These are phyloP conservation scores for Xenoacremonium recifei DNA, from an alignment of 2,329 filamentous ascomycete genomes.

Conservation along the genomic window DNA sequence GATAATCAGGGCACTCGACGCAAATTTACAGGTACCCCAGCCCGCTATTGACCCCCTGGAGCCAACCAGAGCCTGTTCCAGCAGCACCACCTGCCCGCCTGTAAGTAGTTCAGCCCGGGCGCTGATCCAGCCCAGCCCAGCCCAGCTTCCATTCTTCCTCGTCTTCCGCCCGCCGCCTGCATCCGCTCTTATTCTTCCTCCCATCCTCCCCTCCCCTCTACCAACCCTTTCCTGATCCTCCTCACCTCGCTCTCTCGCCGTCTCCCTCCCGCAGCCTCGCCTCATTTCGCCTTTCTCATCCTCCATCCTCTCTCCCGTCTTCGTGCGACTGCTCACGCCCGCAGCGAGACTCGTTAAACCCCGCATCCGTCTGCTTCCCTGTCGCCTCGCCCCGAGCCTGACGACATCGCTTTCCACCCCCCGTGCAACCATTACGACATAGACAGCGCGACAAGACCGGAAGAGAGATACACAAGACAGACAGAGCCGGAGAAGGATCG, in stretches of 20 bases:
- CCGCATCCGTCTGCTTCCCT: constrained; percentile 15
- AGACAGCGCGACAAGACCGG: too few relatives aligned
- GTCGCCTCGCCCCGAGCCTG: background rate
- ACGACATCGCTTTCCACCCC: constrained; percentile 6
- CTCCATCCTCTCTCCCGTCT: constrained; percentile 8
- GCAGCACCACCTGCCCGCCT: constrained; percentile 15
- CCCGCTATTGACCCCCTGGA: background rate
- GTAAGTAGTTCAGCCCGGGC: too few relatives aligned
- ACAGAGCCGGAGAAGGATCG: background rate
- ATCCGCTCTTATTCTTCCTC: too few relatives aligned
- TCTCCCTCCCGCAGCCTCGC: constrained; percentile 14
- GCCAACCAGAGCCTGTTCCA: constrained; percentile 1
- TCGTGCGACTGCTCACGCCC: constrained; percentile 7
- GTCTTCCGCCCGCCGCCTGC: too few relatives aligned
- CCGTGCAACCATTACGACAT: background rate
- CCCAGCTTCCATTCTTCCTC: too few relatives aligned
- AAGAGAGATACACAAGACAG: background rate
- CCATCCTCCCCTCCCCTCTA: constrained; percentile 3
- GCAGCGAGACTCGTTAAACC: constrained; percentile 18
- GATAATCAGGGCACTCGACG: background rate
- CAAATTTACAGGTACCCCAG: background rate
- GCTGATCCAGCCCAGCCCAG: too few relatives aligned
- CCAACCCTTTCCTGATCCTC: constrained; percentile 11
- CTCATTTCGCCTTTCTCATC: constrained; percentile 2
- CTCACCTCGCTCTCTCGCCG: constrained; percentile 8